Evolutionary conservation across 345 rosid species (phyloP).

Genomic region (Gossypium thurberi): DNA sequence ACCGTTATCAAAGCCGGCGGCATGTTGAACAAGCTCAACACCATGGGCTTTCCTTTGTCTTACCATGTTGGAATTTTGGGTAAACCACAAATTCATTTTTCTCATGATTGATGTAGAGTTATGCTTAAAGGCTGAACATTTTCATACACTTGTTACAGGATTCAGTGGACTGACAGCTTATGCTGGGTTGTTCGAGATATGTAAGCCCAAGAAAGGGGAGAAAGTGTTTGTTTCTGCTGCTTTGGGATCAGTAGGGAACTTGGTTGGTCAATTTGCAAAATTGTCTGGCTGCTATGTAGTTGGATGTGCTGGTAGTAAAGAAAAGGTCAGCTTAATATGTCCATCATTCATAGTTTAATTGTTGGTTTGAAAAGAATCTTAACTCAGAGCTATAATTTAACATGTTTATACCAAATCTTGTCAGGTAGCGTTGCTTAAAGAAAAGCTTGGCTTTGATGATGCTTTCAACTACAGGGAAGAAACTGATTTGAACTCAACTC

Average conservation of each 20-base stretch:
- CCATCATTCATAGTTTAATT: neutral
- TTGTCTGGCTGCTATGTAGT: constrained; percentile 17
- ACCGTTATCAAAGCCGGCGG: constrained; percentile 33
- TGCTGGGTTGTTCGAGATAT: constrained; percentile 18
- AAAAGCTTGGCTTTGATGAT: constrained; percentile 22
- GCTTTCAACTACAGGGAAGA: constrained; percentile 28
- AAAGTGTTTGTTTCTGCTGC: constrained; percentile 26
- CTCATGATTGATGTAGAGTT: neutral
- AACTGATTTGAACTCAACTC: constrained; percentile 17
- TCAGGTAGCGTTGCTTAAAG: constrained; percentile 21
- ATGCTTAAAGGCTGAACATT: neutral
- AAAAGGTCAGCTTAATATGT: constrained; percentile 12
- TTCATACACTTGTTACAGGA: neutral
- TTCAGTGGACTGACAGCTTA: constrained; percentile 25
- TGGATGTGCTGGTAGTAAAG: constrained; percentile 24
- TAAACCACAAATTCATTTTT: constrained; percentile 9
- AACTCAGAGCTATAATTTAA: neutral
- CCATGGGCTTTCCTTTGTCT: constrained; percentile 57
- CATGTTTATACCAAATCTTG: neutral
- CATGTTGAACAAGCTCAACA: constrained; percentile 25
- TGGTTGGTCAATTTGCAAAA: constrained; percentile 24
- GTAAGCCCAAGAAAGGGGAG: constrained; percentile 24
- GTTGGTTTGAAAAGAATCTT: neutral
- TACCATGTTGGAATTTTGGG: constrained; percentile 50
- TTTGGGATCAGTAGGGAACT: constrained; percentile 22